Evolutionary conservation across 768 basidiomycete species (phyloP), one percentile per base, ranked within the genome.

Genomic region (Gyrodon lividus): DNA sequence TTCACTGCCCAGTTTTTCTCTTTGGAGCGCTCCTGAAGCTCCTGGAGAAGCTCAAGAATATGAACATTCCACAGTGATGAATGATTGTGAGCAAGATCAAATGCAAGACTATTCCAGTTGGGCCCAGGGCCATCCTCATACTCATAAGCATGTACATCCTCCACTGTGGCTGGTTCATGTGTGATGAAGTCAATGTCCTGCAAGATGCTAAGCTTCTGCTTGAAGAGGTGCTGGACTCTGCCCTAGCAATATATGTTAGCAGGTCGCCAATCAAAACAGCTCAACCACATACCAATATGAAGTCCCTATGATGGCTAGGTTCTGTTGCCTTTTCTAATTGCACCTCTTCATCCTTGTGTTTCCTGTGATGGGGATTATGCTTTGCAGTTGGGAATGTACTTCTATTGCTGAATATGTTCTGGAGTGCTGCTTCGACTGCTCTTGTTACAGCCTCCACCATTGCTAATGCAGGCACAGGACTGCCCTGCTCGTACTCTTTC

Each of bases 81-180:
- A 12, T 20, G 17, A n/a, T 46, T 45, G 1, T 33, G n/a, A 12
- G 5, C 4, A 4, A 47, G 23, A 20, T 55, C 30, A 35, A 55
- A 55, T 4, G 13, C 4, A 0, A 46, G 6, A 7, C 35, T 1
- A 9, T 55, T 9, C 1, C 1, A 6, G 20, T 47, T 5, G 3
- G 54, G 54, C 13, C 44, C 50, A 17, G 33, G 45, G 3, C 54
- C 45, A 7, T 46, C 50, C n/a, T 51, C 34, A 9, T 51, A 42
- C 24, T 47, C 5, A n/a, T 51, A 47, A 4, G 33, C 13, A 10
- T 47, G 24, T 2, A 51, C 41, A 31, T 55, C 54, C 5, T 46
- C 45, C 5, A 0, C 4, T n/a, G 22, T 7, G 2, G 50, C 45
- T 2, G 31, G 3, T 1, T 40, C 3, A 34, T 50, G 39, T 14